Evolutionary conservation across 352 stramenopile species (phyloP), one percentile per base, ranked within the genome.

Genomic region (Globisporangium cystogenes): DNA sequence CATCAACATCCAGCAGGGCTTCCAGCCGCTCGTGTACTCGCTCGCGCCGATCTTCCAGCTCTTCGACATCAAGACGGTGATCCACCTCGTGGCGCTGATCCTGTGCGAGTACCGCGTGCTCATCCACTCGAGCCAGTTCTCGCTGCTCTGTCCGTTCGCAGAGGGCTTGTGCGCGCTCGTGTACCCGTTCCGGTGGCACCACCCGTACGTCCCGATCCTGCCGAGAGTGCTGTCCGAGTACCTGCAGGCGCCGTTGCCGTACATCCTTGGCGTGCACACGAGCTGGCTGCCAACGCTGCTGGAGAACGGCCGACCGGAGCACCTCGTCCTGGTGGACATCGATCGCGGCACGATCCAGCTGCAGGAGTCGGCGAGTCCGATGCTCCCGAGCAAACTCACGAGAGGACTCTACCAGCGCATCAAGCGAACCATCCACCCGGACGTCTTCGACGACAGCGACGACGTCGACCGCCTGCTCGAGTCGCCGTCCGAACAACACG

Each of bases 101-200:
- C 64, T 94, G 18, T 91, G 78, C 40, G 84, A 94, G 56, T 93
- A 87, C 50, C 79, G 82, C 1, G 57, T 94, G 20, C 70, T 94
- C 12, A 68, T 94, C 18, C 84, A 94, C 52, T 91, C 82, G 40
- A 71, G 68, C 7, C 76, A 92, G 42, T 70, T 90, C 36, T 87
- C 82, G 27, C 63, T 92, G 18, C 61, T 94, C 29, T 88, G 74
- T 26, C 80, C 80, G 4, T 70, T 94, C 16, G 70, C 80, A 0
- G 84, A 94, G 60, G 76, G 74, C 0, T 51, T 94, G 7, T 93
- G 82, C 29, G 68, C 82, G 4, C 74, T 94, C 21, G 79, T 93
- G 45, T 93, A 93, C 63, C 84, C 84, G 5, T 93, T 94, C 57
- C 76, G 74, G 41, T 94, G 84, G 82, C 82, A 92, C 48, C 84